Evolutionary conservation across 1,284 basidiomycete species (phyloP).

Genomic region (Trametes sp.): DNA sequence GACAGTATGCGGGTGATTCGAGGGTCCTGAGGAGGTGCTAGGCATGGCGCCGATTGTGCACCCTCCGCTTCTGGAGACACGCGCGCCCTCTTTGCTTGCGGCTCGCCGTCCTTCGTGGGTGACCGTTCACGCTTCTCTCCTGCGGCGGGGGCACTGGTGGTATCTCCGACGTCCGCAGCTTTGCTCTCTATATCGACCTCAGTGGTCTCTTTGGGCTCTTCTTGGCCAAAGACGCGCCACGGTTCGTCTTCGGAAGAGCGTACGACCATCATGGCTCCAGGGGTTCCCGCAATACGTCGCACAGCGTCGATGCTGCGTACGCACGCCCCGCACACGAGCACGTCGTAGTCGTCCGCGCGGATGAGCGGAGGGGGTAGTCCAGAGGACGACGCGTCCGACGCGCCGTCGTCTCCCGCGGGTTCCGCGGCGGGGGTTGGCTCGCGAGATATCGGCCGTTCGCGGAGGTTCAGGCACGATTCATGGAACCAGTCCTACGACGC

Average conservation of each 20-base stretch:
- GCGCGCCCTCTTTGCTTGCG: constrained; percentile 58
- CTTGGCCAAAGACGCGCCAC: constrained; percentile 58
- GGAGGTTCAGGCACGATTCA: constrained; percentile 82
- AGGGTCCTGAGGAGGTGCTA: constrained; percentile 55
- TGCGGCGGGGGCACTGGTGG: constrained; percentile 12
- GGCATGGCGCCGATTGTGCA: constrained; percentile 46
- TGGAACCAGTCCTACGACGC: constrained; percentile 82
- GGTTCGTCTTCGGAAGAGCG: constrained; percentile 49
- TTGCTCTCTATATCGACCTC: constrained; percentile 28
- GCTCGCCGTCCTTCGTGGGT: constrained; percentile 45
- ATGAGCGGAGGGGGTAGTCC: constrained; percentile 72
- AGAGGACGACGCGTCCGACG: constrained; percentile 67
- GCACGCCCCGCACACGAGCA: constrained; percentile 73
- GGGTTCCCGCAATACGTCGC: constrained; percentile 67
- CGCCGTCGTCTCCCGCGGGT: constrained; percentile 53
- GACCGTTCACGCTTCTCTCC: constrained; percentile 62
- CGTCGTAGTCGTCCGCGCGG: constrained; percentile 70
- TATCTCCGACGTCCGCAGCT: constrained; percentile 7
- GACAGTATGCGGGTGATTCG: constrained; percentile 40
- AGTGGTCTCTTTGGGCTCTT: constrained; percentile 32
- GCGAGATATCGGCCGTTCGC: constrained; percentile 63
- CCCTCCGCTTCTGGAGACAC: constrained; percentile 35
- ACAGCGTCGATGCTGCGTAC: constrained; percentile 62
- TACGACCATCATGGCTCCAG: constrained; percentile 68
- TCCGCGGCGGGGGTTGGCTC: constrained; percentile 51